Conservation (phyloP, 257 asterid species). For the Verbascum thapsus region DNA sequence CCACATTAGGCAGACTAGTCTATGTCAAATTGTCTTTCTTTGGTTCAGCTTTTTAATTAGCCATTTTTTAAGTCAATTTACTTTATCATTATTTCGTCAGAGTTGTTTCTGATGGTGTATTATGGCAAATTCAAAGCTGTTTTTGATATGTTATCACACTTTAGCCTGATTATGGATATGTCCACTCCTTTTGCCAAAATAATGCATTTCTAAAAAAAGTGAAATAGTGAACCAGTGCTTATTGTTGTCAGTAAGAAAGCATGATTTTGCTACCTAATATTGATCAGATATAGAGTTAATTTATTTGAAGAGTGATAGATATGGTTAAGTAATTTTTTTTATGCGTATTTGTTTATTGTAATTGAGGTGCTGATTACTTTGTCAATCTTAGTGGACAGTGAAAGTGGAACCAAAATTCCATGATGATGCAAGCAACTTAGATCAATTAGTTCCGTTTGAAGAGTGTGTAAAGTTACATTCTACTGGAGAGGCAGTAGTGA, state of each 20-base stretch:
- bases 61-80: neutral
- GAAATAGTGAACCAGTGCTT: neutral
- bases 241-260: constrained; percentile 6
- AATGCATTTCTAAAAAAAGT: neutral
- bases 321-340: neutral
- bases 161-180: constrained; percentile 23
- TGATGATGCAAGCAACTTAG: constrained; percentile 90
- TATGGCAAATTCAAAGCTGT: neutral
- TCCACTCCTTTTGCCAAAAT: neutral
- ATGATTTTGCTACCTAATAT: constrained; percentile 19
- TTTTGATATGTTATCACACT: constrained; percentile 3
- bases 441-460: constrained; percentile 92
- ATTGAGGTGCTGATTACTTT: constrained; percentile 34
- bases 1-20: neutral
- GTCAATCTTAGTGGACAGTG: constrained; percentile 80
- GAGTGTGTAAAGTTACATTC: constrained; percentile 76
- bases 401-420: constrained; percentile 89
- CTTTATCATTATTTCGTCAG: constrained; percentile 3
- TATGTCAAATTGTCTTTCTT: neutral
- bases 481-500: constrained; percentile 69
- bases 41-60: neutral
- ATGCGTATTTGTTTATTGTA: constrained; percentile 12
- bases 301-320: constrained; percentile 14
- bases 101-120: constrained; percentile 6
- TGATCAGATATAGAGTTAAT: constrained; percentile 6